Evolutionary conservation across 1,139 yeast species (phyloP), one percentile per base, ranked within the genome.

Genomic region (Lodderomyces theae): DNA sequence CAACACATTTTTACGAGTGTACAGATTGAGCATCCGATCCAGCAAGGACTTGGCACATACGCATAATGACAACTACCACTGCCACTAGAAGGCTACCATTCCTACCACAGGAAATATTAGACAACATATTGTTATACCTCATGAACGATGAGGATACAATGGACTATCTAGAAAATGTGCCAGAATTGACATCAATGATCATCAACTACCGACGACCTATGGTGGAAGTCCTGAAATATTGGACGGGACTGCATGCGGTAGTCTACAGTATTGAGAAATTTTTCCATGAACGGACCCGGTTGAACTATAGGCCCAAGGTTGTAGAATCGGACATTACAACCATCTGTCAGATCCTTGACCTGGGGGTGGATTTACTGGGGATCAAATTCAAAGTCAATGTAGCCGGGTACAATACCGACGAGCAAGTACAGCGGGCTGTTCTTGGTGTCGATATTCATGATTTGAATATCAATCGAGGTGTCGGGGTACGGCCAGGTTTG

Each of bases 51-150:
- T 4, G 12, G 5, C 13, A 25, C 26, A 23, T 12, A 6, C 12
- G 11, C 26, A 23, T 23, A 23, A 11, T 8, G 15, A 25, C 15
- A 4, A n/a, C n/a, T 4, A 25, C 29, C 4, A 25, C 29, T n/a
- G 13, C 29, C 13, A 11, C n/a, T n/a, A n/a, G n/a, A n/a, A n/a
- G 5, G 5, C 12, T 42, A 16, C 35, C 39, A 9, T 21, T 22
- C 2, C 25, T 43, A 32, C 48, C 48, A 11, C 11, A 10, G 6
- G 48, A 45, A 25, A 31, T 45, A 22, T 23, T 42, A n/a, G 16
- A 34, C 13, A 25, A 28, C 10, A 31, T 43, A 4, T 31, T 45
- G 3, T 25, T 38, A 2, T 39, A 38, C 26, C 32, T 25, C 5
- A 15, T 28, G n/a, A 18, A 43, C 15, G 45, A 45, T 11, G 17